Evolutionary conservation across 1,284 basidiomycete genomes (phyloP), one percentile per base, ranked within the genome.

Genomic region (Mycosarcoma maydis): DNA sequence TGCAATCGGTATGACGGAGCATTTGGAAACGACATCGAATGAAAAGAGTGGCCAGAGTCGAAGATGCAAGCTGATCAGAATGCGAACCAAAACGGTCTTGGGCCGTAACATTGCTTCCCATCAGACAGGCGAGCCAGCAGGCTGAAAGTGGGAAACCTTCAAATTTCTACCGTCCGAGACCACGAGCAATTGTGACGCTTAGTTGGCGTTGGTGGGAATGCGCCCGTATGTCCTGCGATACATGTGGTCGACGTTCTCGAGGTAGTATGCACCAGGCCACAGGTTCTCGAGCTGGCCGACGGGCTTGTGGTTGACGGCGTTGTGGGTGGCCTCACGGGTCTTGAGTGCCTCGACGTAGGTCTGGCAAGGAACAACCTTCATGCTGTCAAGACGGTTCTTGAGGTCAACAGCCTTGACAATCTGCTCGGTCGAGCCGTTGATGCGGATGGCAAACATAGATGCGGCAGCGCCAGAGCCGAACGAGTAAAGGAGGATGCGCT

Each of bases 261-360:
- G 90, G 87, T 98, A 98, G 86, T 90, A 98, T 22, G 90, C 86
- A 41, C 92, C 92, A 3, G 91, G 90, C 91, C 93, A 95, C 82
- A 99, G 90, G 86, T 97, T 90, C 72, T 93, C 90, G 67, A 95
- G 83, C 29, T 88, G 89, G 55, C 95, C 95, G 59, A 88, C 86
- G 16, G 95, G 95, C 8, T 87, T 87, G 85, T 92, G 98, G 78
- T 90, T 86, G 59, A 88, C 88, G 20, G 92, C 89, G 81, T 95
- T 97, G 87, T 98, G 94, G 86, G 95, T 97, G 84, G 91, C 90
- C 85, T 98, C 95, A 51, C 81, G 70, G 20, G 74, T 75, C 87
- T 88, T 83, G 68, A 92, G 86, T 33, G 89, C 87, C 64, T 88
- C 86, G 40, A 92, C 89, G 81, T 90, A 92, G 75, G 93, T 90